These are phyloP conservation scores for Austropuccinia psidii DNA, from an alignment of 1,284 basidiomycete species.

Conservation along the genomic window DNA sequence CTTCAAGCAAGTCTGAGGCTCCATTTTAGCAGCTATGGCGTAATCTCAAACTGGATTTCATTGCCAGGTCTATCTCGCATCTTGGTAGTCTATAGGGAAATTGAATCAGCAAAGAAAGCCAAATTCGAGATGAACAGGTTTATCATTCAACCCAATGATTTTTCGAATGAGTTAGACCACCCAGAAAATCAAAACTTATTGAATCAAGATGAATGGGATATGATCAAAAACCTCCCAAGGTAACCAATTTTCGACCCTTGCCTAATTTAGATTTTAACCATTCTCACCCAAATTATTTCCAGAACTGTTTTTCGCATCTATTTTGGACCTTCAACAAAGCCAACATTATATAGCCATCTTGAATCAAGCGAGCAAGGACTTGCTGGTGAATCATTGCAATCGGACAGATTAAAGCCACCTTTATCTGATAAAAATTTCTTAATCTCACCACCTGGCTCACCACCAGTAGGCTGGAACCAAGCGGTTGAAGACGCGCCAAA, in stretches of 20 bases:
- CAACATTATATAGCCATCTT: neutral
- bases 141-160: slow-evolving; percentile 2
- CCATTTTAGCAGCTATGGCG: slow-evolving; percentile 28
- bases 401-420: slow-evolving; percentile 63
- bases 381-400: neutral
- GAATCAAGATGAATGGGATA: too few species aligned
- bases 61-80: slow-evolving; percentile 18
- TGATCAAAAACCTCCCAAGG: neutral
- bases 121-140: slow-evolving; percentile 26
- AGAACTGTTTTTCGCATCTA: slow-evolving; percentile 25
- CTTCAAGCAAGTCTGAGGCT: slow-evolving; percentile 13
- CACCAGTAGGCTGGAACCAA: slow-evolving; percentile 93
- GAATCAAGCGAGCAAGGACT: neutral
- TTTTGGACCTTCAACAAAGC: slow-evolving; percentile 10
- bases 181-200: too few species aligned
- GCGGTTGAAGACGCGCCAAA: slow-evolving; percentile 89
- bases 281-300: neutral
- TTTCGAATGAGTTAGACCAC: neutral
- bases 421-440: slow-evolving; percentile 83
- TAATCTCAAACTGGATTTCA: neutral
- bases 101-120: neutral
- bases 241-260: neutral
- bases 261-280: neutral
- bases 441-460: slow-evolving; percentile 95
- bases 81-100: slow-evolving; percentile 10